Evolutionary conservation across 768 basidiomycete species (phyloP).

Genomic region (Phanerodontia chrysosporium): DNA sequence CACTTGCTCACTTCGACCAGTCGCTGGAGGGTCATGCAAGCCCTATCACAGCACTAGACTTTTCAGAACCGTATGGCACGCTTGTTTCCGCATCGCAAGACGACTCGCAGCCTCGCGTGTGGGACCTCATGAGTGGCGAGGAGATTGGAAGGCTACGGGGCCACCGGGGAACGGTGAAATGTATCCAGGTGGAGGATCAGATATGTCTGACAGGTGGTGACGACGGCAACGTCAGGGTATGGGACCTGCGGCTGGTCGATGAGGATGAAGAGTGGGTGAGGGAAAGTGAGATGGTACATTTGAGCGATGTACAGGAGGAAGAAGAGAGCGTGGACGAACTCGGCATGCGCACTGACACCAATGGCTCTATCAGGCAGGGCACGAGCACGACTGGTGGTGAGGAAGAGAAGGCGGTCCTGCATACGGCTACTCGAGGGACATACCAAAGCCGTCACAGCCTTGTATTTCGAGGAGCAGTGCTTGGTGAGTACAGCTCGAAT

Average conservation of each 20-base stretch:
- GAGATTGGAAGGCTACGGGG: conserved; percentile 84
- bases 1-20: too few species aligned
- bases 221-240: conserved; percentile 80
- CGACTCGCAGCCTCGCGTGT: conserved; percentile 84
- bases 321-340: conserved; percentile 39
- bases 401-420: conserved; percentile 55
- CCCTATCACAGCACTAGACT: conserved; percentile 86
- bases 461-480: conserved; percentile 95
- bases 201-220: conserved; percentile 88
- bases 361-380: conserved; percentile 36
- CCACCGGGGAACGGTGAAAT: conserved; percentile 78
- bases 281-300: conserved; percentile 35
- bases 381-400: conserved; percentile 31
- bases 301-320: conserved; percentile 66
- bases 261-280: conserved; percentile 59
- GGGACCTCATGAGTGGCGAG: conserved; percentile 89
- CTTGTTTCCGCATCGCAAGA: conserved; percentile 85
- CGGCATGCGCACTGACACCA: conserved; percentile 14
- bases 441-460: conserved; percentile 84
- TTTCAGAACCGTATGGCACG: conserved; percentile 94
- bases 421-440: conserved; percentile 83
- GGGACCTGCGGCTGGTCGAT: conserved; percentile 87
- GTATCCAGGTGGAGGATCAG: conserved; percentile 88
- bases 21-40: conserved; percentile 78
- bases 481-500: conserved; percentile 51